Evolutionary conservation across 75 land plant genomes (phyloP).

Genomic region (Selaginella tamariscina): DNA sequence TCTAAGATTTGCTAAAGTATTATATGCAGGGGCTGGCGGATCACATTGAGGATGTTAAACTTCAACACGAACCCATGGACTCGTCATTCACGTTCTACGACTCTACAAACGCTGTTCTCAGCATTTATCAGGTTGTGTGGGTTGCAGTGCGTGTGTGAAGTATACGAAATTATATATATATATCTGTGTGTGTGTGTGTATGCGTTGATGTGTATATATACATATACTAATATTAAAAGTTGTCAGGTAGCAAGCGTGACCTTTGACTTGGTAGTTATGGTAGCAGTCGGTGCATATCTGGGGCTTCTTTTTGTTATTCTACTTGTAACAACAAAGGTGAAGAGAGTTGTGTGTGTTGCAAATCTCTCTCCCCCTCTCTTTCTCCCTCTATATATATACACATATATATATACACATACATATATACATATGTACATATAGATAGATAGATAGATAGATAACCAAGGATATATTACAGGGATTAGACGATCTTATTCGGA

Average conservation of each 20-base stretch:
- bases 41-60: constrained; percentile 59
- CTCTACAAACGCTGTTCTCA: constrained; percentile 47
- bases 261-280: constrained; percentile 70
- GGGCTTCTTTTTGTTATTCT: constrained; percentile 70
- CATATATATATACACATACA: neutral
- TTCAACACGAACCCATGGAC: constrained; percentile 74
- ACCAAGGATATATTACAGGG: constrained; percentile 48
- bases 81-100: constrained; percentile 81
- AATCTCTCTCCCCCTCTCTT: neutral
- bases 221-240: too few relatives aligned
- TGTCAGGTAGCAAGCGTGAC: constrained; percentile 95
- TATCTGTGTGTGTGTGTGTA: too few relatives aligned
- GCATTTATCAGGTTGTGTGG: constrained; percentile 78
- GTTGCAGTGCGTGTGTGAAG: too few relatives aligned
- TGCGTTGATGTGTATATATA: too few relatives aligned
- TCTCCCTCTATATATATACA: neutral
- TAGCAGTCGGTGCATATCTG: constrained; percentile 76
- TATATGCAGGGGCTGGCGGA: constrained; percentile 60
- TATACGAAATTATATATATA: too few relatives aligned
- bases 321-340: constrained; percentile 80
- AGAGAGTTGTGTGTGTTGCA: neutral
- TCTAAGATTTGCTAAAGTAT: neutral
- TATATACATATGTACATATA: neutral
- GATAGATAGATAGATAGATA: too few relatives aligned
- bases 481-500: constrained; percentile 83